Evolutionary conservation across 2,329 filamentous ascomycete genomes (phyloP), one percentile per base, ranked within the genome.

Genomic region (Sporothrix mexicana): DNA sequence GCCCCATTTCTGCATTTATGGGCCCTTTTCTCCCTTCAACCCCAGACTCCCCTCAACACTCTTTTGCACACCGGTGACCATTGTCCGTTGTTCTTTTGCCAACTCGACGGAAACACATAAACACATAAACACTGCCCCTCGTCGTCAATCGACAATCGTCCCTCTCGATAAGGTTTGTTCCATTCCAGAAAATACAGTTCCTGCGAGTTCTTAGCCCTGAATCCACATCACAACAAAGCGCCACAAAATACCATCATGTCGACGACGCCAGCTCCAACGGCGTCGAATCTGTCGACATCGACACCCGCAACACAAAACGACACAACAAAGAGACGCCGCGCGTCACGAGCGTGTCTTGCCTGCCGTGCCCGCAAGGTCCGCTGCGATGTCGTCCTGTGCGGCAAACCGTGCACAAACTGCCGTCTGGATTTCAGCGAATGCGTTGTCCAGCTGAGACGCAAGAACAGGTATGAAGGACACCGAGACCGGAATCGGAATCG

Each of bases 371-470:
- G 73, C 12, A 74, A 74, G 59, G 71, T 74, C 7, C 73, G 73
- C n/a, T 74, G 73, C 57, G 73, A 74, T 43, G 73, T 74, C 8
- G 51, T 72, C 17, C 25, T 73, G 41, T 30, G 64, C 45, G 73
- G 73, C 36, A 73, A 73, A 23, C 71, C 73, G 10, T 74, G 73
- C 51, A 57, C 69, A 13, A 73, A 74, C 71, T 74, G 73, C 69
- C 55, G 61, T 7, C 71, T 73, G 2, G 73, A 74, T 53, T 59
- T 47, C 8, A 70, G 57, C n/a, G 71, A 71, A n/a, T 74, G 73
- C 43, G 62, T 73, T 13, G 73, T 74, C 15, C 71, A 72, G 15
- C 61, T 68, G 51, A 49, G 70, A n/a, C 36, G 67, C 17, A 68
- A 71, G 66, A 66, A 72, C 20, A 51, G 67, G 69, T 73, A 71